phyloP scores from a whole-genome alignment of 441 rosid species.

The Codiaeum variegatum region DNA sequence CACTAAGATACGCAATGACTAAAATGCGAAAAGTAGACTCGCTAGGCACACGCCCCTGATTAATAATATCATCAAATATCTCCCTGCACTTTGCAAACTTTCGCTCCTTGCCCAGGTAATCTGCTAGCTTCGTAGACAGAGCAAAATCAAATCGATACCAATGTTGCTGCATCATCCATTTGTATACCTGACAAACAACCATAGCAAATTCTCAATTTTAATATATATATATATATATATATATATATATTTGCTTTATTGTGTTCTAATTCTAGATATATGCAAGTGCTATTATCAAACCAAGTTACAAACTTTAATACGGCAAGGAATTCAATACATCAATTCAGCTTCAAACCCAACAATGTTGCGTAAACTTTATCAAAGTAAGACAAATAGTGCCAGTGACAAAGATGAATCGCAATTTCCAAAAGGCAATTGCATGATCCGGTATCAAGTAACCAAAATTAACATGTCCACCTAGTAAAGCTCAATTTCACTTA shows the following conservation, averaged over 20 bases:
- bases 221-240: neutral
- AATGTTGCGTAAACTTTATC: neutral
- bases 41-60: conserved; percentile 82
- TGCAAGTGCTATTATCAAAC: neutral
- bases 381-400: neutral
- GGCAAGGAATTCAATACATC: neutral
- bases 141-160: conserved; percentile 88
- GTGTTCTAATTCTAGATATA: neutral
- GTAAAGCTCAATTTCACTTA: neutral
- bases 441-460: neutral
- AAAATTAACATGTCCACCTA: neutral
- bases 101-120: conserved; percentile 75
- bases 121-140: conserved; percentile 80
- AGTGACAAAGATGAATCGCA: neutral
- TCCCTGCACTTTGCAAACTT: conserved; percentile 75
- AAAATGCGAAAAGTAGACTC: conserved; percentile 85
- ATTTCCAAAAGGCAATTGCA: neutral
- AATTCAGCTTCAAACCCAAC: neutral
- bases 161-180: conserved; percentile 86
- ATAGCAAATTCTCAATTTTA: neutral
- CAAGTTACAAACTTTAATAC: neutral
- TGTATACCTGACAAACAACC: conserved; percentile 58
- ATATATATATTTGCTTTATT: neutral
- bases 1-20: conserved; percentile 72
- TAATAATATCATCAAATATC: conserved; percentile 71